These are phyloP conservation scores for Verticillium klebahnii DNA, from an alignment of 2,329 filamentous ascomycete genomes.

Conservation along the genomic window DNA sequence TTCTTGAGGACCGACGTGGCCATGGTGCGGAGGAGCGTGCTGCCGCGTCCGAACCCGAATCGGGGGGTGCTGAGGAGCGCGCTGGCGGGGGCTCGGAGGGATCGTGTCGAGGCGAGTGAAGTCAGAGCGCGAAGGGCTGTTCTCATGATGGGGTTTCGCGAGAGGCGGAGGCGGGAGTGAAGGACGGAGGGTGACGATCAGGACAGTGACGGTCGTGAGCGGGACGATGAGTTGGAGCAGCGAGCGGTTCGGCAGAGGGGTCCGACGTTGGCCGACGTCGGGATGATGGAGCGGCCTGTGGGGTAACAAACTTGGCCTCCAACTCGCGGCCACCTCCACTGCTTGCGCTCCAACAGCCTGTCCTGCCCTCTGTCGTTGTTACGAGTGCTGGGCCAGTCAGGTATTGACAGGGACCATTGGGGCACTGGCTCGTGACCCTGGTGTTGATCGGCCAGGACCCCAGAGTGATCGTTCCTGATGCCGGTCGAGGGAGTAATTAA, in stretches of 20 bases:
- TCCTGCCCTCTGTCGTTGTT: too few species aligned
- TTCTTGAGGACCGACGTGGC: constrained; percentile 57
- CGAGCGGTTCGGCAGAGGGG: background rate
- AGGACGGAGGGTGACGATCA: background rate
- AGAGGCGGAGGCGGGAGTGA: background rate
- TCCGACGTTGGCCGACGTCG: background rate
- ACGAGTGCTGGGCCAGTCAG: too few species aligned
- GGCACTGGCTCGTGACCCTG: too few species aligned
- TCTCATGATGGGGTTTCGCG: background rate
- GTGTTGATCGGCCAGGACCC: too few species aligned
- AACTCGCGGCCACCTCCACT: background rate
- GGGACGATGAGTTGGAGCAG: background rate
- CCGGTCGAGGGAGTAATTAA: too few species aligned
- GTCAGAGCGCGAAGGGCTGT: background rate
- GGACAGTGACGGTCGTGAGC: background rate
- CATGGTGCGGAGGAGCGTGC: constrained; percentile 8
- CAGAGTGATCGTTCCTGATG: too few species aligned
- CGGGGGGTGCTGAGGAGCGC: background rate
- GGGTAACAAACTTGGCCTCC: background rate
- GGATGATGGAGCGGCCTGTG: background rate
- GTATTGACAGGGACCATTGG: too few species aligned
- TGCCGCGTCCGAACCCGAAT: background rate
- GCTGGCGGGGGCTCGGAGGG: background rate
- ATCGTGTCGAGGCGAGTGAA: background rate
- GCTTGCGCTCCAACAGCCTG: too few species aligned